Evolutionary conservation across 257 asterid species (phyloP).

Genomic region (Rhazya stricta): DNA sequence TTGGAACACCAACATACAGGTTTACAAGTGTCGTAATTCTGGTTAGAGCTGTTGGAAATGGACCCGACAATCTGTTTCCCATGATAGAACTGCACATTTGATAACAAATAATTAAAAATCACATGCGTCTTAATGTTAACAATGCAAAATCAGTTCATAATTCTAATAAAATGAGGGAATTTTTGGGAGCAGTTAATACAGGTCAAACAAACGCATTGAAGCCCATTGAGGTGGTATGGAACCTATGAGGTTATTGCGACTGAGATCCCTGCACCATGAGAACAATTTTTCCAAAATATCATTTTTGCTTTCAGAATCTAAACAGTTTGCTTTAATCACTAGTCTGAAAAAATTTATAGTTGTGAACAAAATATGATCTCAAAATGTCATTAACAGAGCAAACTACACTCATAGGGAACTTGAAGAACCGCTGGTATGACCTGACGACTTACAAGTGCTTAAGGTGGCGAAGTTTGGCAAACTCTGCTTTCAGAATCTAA

Average conservation of each 20-base stretch:
- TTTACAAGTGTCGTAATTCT: conserved; percentile 61
- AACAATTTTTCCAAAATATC: background rate
- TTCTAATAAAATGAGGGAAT: conserved; percentile 12
- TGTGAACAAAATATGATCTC: background rate
- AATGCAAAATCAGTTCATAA: background rate
- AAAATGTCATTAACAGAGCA: background rate
- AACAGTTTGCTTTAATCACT: background rate
- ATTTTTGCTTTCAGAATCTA: background rate
- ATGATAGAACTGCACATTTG: conserved; percentile 68
- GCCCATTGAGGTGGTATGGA: conserved; percentile 76
- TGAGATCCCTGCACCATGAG: conserved; percentile 68
- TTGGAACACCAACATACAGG: conserved; percentile 45
- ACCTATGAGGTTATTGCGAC: conserved; percentile 70
- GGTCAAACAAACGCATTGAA: conserved; percentile 53
- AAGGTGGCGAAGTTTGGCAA: conserved; percentile 70
- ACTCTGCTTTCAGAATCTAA: background rate
- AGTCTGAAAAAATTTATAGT: background rate
- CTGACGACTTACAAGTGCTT: conserved; percentile 50
- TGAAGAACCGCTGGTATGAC: background rate
- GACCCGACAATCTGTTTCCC: conserved; percentile 92
- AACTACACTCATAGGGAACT: background rate
- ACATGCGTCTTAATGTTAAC: background rate
- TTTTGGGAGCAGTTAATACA: conserved; percentile 38
- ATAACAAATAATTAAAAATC: conserved; percentile 4
- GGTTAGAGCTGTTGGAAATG: conserved; percentile 65